Percentiles rank a stretch among this genome's conserved stretches.
Evolutionary conservation across 208 protist species (phyloP).

Genomic region (Pavlovales sp.): DNA sequence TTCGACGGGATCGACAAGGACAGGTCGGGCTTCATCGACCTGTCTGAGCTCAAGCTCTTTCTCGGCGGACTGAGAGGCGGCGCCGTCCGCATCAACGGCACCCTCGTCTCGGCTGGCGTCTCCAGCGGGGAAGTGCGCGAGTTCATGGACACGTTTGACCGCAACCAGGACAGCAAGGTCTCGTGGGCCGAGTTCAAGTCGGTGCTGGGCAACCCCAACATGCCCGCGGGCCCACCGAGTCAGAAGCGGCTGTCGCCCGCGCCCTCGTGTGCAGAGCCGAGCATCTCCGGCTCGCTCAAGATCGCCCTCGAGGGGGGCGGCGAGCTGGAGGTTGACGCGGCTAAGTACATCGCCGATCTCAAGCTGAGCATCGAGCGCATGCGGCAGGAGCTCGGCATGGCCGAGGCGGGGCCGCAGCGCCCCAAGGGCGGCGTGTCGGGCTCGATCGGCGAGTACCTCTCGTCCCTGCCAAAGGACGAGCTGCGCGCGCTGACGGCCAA

Average conservation of each 20-base stretch:
- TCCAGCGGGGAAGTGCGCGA: neutral
- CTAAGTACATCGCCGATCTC: constrained; percentile 1
- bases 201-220: neutral
- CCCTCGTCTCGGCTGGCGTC: neutral
- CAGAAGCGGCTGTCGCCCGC: too few relatives aligned
- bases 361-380: neutral
- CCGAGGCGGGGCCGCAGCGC: neutral
- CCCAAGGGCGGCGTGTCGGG: neutral
- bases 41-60: neutral
- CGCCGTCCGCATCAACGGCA: neutral
- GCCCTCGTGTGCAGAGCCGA: too few relatives aligned
- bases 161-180: neutral
- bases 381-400: neutral
- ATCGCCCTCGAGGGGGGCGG: neutral
- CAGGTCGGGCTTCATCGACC: constrained; percentile 6
- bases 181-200: constrained; percentile 22
- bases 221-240: too few relatives aligned
- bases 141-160: constrained; percentile 2
- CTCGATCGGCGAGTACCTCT: neutral
- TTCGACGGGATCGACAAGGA: constrained; percentile 12
- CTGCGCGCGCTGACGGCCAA: neutral
- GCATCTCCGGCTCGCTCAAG: neutral
- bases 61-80: neutral
- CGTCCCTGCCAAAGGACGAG: neutral
- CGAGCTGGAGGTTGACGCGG: constrained; percentile 7